Evolutionary conservation across 2,329 filamentous ascomycete genomes (phyloP).

Genomic region (Aspergillus melleus): DNA sequence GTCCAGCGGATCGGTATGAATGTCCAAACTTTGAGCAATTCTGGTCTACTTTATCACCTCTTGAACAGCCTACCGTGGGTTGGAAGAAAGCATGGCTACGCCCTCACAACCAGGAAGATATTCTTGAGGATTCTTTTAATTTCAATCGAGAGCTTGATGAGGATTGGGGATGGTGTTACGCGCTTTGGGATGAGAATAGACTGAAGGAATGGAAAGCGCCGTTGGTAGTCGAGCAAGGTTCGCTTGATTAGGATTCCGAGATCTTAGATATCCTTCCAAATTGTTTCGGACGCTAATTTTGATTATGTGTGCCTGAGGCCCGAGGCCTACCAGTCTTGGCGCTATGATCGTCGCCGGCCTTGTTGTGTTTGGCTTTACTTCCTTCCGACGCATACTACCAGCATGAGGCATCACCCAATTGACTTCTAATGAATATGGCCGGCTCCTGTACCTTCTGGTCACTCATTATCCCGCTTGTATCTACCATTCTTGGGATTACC

Average conservation of each 20-base stretch:
- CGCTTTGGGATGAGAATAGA: neutral
- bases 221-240: neutral
- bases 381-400: neutral
- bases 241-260: too few species aligned
- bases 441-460: neutral
- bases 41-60: neutral
- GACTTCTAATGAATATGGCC: slow-evolving; percentile 6
- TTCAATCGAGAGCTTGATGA: neutral
- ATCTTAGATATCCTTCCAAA: too few species aligned
- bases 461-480: slow-evolving; percentile 9
- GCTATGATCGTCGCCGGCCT: too few species aligned
- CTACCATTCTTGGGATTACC: slow-evolving; percentile 12
- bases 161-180: neutral
- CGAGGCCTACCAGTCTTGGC: too few species aligned
- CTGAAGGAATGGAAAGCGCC: neutral
- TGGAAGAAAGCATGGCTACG: neutral
- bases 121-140: neutral
- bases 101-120: too few species aligned
- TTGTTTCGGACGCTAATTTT: too few species aligned
- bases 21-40: neutral
- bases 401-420: neutral
- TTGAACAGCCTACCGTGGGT: neutral
- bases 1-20: neutral
- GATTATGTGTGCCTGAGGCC: too few species aligned
- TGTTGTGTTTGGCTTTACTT: too few species aligned